Evolutionary conservation across 139 green algal genomes (phyloP).

Genomic region (Chlorella vulgaris): DNA sequence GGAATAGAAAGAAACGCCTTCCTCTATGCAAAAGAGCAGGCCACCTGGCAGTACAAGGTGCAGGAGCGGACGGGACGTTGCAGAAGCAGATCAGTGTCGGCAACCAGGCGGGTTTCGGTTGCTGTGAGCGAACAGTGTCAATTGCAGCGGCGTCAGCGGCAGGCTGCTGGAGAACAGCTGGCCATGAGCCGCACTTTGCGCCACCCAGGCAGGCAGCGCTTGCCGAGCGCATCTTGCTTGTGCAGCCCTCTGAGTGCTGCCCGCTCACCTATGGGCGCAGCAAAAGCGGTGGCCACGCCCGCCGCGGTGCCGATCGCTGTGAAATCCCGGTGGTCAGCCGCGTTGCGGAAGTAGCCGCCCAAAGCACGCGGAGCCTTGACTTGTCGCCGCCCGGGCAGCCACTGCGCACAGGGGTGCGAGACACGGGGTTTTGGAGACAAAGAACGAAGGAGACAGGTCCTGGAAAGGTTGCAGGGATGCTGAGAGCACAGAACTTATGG

Average conservation of each 20-base stretch:
- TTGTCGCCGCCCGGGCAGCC: conserved; percentile 17
- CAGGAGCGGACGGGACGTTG: neutral
- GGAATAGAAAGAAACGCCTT: conserved; percentile 67
- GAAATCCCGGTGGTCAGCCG: conserved; percentile 71
- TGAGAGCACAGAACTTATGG: no score
- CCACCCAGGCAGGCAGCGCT: no score
- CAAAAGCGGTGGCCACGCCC: conserved; percentile 70
- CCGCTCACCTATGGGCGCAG: conserved; percentile 61
- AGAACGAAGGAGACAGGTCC: neutral
- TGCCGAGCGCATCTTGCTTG: no score
- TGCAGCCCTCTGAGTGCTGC: no score
- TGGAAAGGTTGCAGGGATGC: neutral
- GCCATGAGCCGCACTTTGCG: no score
- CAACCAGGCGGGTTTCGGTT: no score
- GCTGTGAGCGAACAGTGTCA: no score
- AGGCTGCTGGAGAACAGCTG: no score
- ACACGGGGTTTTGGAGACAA: no score
- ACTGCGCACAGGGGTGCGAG: neutral
- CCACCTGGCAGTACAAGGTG: conserved; percentile 30
- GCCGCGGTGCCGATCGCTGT: conserved; percentile 69
- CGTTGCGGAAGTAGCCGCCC: conserved; percentile 65
- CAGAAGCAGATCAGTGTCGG: neutral
- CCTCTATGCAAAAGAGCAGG: conserved; percentile 74
- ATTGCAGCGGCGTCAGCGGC: no score
- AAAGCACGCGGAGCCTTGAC: conserved; percentile 44